Evolutionary conservation across 208 protist genomes (phyloP).

Genomic region (Trypanosomatidae sp.): DNA sequence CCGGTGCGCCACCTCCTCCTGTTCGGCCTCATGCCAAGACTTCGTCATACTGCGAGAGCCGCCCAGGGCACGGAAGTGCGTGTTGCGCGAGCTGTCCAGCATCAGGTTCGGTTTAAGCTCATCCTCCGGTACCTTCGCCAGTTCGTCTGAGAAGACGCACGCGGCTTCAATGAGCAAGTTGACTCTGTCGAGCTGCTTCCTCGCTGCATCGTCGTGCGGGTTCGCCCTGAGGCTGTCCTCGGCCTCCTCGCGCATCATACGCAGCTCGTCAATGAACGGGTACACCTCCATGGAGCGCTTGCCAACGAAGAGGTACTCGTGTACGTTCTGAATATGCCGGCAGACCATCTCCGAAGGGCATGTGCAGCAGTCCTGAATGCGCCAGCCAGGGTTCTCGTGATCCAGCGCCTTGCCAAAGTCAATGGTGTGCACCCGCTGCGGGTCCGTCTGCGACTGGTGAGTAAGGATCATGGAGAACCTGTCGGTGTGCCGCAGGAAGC

Average conservation of each 20-base stretch:
- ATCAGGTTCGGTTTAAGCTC: conserved; percentile 75
- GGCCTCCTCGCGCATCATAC: conserved; percentile 59
- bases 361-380: conserved; percentile 75
- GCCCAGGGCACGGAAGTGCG: conserved; percentile 34
- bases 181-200: conserved; percentile 33
- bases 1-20: conserved; percentile 26
- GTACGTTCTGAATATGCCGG: conserved; percentile 87
- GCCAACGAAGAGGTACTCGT: conserved; percentile 86
- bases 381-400: conserved; percentile 40
- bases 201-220: conserved; percentile 27
- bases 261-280: conserved; percentile 71
- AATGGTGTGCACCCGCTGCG: conserved; percentile 49
- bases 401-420: conserved; percentile 73
- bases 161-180: conserved; percentile 60
- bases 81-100: conserved; percentile 52
- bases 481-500: conserved; percentile 73
- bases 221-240: conserved; percentile 41
- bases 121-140: conserved; percentile 55
- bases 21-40: conserved; percentile 21
- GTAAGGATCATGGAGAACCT: conserved; percentile 63
- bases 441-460: conserved; percentile 76
- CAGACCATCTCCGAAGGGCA: conserved; percentile 72
- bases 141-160: conserved; percentile 64
- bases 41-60: conserved; percentile 32
- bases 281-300: conserved; percentile 66